Percentiles rank a stretch among this genome's conserved stretches.
phyloP scores from a whole-genome alignment of 75 land plant genomes.

The Cunninghamia lanceolata region DNA sequence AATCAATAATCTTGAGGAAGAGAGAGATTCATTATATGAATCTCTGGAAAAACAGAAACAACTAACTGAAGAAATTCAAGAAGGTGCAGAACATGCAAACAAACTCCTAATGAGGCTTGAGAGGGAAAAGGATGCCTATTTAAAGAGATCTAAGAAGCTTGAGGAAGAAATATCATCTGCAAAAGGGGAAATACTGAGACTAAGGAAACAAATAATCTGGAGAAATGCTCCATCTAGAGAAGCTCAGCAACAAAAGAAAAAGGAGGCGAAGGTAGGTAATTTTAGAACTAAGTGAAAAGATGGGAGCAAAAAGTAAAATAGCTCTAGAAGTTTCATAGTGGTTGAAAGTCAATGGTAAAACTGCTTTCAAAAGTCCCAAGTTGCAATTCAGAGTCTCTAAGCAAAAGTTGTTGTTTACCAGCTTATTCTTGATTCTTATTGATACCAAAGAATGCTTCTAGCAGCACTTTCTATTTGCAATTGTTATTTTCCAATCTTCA shows the following conservation, averaged over 20 bases:
- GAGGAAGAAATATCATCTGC: conserved; percentile 68
- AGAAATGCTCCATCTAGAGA: conserved; percentile 15
- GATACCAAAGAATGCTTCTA: background rate
- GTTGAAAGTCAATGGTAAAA: background rate
- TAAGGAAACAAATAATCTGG: conserved; percentile 36
- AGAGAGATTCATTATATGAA: conserved; percentile 42
- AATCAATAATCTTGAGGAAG: conserved; percentile 45
- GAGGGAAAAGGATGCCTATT: conserved; percentile 50
- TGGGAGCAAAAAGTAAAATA: background rate
- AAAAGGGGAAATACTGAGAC: conserved; percentile 65
- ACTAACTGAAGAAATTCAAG: conserved; percentile 38
- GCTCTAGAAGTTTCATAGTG: background rate
- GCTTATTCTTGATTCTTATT: background rate
- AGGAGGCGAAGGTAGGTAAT: background rate
- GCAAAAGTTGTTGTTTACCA: background rate
- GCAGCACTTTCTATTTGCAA: background rate
- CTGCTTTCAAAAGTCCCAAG: background rate
- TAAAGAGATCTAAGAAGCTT: conserved; percentile 45
- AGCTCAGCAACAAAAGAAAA: conserved; percentile 10
- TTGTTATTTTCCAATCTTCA: background rate
- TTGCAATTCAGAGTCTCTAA: background rate
- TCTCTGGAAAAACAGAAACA: conserved; percentile 48
- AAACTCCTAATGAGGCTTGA: conserved; percentile 49
- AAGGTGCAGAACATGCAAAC: conserved; percentile 62
- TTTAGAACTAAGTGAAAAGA: background rate